Evolutionary conservation across 441 rosid species (phyloP).

Genomic region (Gossypium gossypioides): DNA sequence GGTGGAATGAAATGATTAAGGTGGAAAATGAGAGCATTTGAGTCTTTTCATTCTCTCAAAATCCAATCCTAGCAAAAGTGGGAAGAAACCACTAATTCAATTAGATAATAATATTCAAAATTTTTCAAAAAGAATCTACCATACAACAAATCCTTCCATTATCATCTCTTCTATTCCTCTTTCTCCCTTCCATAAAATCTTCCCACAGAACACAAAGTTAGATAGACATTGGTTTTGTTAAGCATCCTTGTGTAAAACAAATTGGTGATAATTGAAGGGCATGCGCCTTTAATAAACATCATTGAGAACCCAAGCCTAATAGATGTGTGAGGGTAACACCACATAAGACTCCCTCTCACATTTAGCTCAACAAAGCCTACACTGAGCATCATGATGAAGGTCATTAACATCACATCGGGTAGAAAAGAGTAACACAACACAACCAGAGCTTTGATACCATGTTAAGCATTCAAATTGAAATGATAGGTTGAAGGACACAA

Average conservation of each 20-base stretch:
- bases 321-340: background rate
- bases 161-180: background rate
- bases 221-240: background rate
- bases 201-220: background rate
- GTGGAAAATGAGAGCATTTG: background rate
- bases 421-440: background rate
- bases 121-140: background rate
- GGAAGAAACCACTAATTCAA: background rate
- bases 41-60: background rate
- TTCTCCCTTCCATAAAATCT: background rate
- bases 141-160: background rate
- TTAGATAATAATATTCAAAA: background rate
- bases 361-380: background rate
- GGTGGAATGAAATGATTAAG: background rate
- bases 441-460: background rate
- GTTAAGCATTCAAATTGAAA: background rate
- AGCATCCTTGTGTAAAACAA: too few relatives aligned
- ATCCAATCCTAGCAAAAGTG: background rate
- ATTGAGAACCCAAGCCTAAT: too few relatives aligned
- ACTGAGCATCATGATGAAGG: background rate
- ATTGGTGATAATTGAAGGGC: too few relatives aligned
- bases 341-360: background rate
- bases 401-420: background rate
- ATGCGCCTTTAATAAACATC: too few relatives aligned
- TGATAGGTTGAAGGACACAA: background rate